phyloP scores from a whole-genome alignment of 805 yeast species.

The Nadsonia fulvescens region DNA sequence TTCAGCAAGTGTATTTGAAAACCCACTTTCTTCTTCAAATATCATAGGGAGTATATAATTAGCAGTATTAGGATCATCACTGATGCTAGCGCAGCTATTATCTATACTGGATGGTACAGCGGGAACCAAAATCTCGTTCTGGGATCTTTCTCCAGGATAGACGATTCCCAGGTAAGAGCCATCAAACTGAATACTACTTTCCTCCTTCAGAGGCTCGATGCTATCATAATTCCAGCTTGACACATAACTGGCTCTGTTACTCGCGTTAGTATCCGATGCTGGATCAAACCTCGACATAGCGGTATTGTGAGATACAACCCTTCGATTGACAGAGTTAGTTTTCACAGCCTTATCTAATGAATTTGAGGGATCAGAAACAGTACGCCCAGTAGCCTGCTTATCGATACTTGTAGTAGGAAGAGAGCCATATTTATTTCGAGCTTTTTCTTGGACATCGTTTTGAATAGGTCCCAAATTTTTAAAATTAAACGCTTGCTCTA shows the following conservation, averaged over 20 bases:
- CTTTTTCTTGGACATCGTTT: constrained; percentile 1
- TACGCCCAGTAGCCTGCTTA: not conserved
- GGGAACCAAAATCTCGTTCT: constrained; percentile 6
- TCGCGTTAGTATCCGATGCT: no score
- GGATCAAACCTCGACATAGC: no score
- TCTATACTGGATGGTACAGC: constrained; percentile 8
- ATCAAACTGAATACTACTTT: constrained; percentile 2
- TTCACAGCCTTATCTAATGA: no score
- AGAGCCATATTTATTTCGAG: constrained; percentile 6
- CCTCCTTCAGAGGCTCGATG: constrained; percentile 3
- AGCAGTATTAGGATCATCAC: constrained; percentile 3
- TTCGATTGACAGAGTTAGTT: no score
- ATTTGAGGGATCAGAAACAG: not conserved
- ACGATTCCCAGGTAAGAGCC: constrained; percentile 6
- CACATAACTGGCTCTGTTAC: no score
- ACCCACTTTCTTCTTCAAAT: constrained; percentile 21
- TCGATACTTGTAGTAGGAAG: not conserved
- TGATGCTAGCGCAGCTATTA: constrained; percentile 3
- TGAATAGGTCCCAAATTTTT: constrained; percentile 2
- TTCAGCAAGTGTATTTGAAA: constrained; percentile 22
- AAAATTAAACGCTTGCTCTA: constrained; percentile 16
- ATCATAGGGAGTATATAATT: constrained; percentile 20
- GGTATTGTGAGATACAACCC: no score
- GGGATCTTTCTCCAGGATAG: constrained; percentile 8
- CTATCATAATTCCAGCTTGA: constrained; percentile 1